phyloP scores from a whole-genome alignment of 1,284 basidiomycete species.

The Papiliotrema nemorosa region DNA sequence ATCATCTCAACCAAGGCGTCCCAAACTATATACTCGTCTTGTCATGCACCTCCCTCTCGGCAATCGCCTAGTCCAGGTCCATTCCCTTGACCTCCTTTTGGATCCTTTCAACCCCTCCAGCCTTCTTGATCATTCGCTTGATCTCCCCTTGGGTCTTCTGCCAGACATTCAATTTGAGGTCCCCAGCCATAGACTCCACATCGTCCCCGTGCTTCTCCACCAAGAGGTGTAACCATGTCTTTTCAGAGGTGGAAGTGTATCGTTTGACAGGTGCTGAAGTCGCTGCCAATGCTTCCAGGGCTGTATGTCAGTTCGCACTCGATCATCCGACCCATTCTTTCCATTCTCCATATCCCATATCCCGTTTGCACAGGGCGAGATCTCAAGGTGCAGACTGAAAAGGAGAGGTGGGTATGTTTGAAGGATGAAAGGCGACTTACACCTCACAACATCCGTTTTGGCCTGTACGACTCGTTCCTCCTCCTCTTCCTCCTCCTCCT shows the following conservation, averaged over 20 bases:
- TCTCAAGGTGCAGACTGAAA: too few relatives aligned
- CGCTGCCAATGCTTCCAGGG: constrained; percentile 41
- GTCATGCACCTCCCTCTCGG: too few relatives aligned
- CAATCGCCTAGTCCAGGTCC: constrained; percentile 4
- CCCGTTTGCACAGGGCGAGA: too few relatives aligned
- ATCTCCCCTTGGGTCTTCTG: constrained; percentile 86
- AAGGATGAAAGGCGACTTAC: constrained; percentile 19
- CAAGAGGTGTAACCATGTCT: constrained; percentile 63
- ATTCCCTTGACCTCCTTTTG: background rate
- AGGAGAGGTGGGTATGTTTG: background rate
- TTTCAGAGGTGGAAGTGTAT: constrained; percentile 68
- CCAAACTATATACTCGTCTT: too few relatives aligned
- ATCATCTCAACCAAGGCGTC: too few relatives aligned
- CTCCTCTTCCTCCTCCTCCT: constrained; percentile 12
- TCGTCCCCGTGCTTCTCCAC: constrained; percentile 71
- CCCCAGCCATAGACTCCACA: constrained; percentile 70
- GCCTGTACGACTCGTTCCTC: constrained; percentile 22
- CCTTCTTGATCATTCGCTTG: constrained; percentile 48
- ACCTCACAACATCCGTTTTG: constrained; percentile 8
- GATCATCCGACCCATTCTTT: too few relatives aligned
- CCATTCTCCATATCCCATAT: too few relatives aligned
- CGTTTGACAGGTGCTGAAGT: constrained; percentile 53
- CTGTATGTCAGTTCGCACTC: constrained; percentile 17
- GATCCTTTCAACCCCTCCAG: constrained; percentile 27
- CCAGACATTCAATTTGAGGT: constrained; percentile 73